Evolutionary conservation across 1,139 yeast genomes (phyloP), one percentile per base, ranked within the genome.

Genomic region (Pneumocystis murina): DNA sequence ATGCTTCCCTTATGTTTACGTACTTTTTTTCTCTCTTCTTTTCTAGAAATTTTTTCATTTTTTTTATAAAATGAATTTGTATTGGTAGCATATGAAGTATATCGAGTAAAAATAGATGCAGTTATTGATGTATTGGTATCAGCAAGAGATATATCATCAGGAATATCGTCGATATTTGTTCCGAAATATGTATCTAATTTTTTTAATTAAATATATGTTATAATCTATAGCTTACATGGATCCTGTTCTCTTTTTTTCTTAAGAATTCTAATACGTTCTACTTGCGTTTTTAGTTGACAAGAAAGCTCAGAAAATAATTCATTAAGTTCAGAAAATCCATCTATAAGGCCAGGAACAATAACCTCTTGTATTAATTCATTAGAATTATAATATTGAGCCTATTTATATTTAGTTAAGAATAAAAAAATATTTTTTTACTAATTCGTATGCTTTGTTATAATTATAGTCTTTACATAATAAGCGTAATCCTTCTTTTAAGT

Each of bases 1-100:
- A 92, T 87, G 3, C 97, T 91, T 59, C 97, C 97, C 77, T 92
- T 92, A 78, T 95, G 88, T 66, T 98, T 98, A 70, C 96, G 84
- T 1, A 98, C 99, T 67, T 84, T 82, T 77, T 94, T 94, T 71
- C 98, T 84, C 73, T 92, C 98, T 75, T 92, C 97, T 70, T 98
- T 83, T 74, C 96, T 88, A 68, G 84, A 83, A 74, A 91, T 92
- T 76, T 92, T 94, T 10, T 95, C 82, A 17, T 40, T 58, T 58
- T 58, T 38, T 40, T 30, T 12, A 43, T 28, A 14, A 33, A 48
- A 28, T 14, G 40, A 20, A 20, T 36, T 28, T 35, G 60, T 61
- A 0, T 98, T 90, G 75, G 98, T 82, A 0, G 97, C 86, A 1
- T 94, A 97, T 35, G 97, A 97, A 0, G 98, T 92, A 74, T 92